A percentile compares a stretch with the other conserved stretches of the same genome.
Evolutionary conservation across 2,329 filamentous ascomycete species (phyloP).

Genomic region (Scytalidium lignicola): DNA sequence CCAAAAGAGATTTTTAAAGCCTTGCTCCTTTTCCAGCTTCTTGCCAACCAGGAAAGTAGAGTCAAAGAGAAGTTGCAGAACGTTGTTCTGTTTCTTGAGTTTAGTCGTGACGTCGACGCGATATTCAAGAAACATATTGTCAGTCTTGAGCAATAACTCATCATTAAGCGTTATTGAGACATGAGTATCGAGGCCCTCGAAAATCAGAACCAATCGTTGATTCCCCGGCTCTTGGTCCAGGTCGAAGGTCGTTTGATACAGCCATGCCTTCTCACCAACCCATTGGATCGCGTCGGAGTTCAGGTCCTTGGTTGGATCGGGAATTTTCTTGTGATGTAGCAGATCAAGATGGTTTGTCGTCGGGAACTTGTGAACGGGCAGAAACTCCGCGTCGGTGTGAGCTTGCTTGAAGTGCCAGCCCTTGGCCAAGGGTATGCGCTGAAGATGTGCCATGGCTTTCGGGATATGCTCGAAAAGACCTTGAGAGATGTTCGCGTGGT

Average conservation of each 20-base stretch:
- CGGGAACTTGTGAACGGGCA: slow-evolving; percentile 2
- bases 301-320: slow-evolving; percentile 43
- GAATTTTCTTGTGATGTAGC: slow-evolving; percentile 25
- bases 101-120: slow-evolving; percentile 44
- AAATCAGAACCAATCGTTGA: slow-evolving; percentile 45
- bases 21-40: neutral
- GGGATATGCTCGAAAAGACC: neutral
- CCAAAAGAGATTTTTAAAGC: neutral
- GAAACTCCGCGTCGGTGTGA: neutral
- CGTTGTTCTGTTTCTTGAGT: slow-evolving; percentile 32
- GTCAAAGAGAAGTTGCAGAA: slow-evolving; percentile 49
- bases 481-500: too few relatives aligned
- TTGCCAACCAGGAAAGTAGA: neutral
- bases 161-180: slow-evolving; percentile 55
- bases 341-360: slow-evolving; percentile 5
- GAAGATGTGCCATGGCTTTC: neutral
- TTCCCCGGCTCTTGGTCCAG: slow-evolving; percentile 2
- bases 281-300: slow-evolving; percentile 44
- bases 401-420: slow-evolving; percentile 7
- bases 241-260: slow-evolving; percentile 25
- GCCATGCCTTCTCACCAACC: slow-evolving; percentile 43
- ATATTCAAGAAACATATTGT: slow-evolving; percentile 60
- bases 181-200: slow-evolving; percentile 61
- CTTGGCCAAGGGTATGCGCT: neutral
- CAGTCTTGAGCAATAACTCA: slow-evolving; percentile 44